A percentile compares a stretch with the other conserved stretches of the same genome.
Conservation (phyloP, 2,329 filamentous ascomycete species). For the Neocucurbitaria cava region DNA sequence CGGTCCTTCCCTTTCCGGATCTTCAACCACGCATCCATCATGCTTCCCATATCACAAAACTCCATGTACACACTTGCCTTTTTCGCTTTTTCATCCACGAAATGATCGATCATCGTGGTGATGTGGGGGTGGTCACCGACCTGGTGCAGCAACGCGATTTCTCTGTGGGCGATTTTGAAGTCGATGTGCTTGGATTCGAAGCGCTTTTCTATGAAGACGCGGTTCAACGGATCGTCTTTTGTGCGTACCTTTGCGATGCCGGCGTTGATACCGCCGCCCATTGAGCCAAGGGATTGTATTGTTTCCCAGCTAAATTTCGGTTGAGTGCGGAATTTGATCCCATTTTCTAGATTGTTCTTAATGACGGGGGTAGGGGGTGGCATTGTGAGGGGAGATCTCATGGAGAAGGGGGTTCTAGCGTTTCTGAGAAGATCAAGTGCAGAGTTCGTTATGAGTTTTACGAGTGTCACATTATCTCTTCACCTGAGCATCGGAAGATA, state of each 20-base stretch:
- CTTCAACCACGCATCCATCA: slow-evolving; percentile 4
- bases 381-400: neutral
- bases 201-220: slow-evolving; percentile 24
- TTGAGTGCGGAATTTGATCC: neutral
- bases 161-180: slow-evolving; percentile 4
- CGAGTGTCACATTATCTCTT: neutral
- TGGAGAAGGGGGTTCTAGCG: neutral
- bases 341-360: neutral
- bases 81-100: slow-evolving; percentile 4
- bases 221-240: neutral
- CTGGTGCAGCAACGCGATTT: slow-evolving; percentile 19
- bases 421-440: neutral
- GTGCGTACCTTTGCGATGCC: slow-evolving; percentile 4
- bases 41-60: slow-evolving; percentile 16
- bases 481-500: neutral
- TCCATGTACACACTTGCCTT: slow-evolving; percentile 21
- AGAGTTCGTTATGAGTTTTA: neutral
- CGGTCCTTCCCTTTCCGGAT: neutral
- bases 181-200: slow-evolving; percentile 4
- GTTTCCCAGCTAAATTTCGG: neutral
- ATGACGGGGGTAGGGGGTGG: neutral
- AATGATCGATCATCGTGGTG: slow-evolving; percentile 19
- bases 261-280: slow-evolving; percentile 12
- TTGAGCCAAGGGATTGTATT: slow-evolving; percentile 1
- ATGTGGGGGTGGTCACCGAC: slow-evolving; percentile 14